Evolutionary conservation across 306 rosid genomes (phyloP).

Genomic region (Dalbergia cochinchinensis): DNA sequence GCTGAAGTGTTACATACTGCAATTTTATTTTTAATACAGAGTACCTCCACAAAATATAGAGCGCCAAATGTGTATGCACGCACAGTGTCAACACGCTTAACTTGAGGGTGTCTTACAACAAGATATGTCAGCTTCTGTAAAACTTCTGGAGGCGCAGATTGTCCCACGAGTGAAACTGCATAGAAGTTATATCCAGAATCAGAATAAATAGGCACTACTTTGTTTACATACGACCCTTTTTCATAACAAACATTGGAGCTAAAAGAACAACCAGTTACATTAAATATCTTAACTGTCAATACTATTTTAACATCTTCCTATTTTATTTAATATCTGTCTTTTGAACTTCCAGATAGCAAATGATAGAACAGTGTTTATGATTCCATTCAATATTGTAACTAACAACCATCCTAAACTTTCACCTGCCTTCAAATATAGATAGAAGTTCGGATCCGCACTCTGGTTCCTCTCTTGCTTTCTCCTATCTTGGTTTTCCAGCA

Average conservation of each 20-base stretch:
- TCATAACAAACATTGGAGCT: slow-evolving; percentile 18
- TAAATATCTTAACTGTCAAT: not conserved
- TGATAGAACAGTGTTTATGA: not conserved
- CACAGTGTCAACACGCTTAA: slow-evolving; percentile 90
- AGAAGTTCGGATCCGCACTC: not conserved
- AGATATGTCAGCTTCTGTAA: slow-evolving; percentile 89
- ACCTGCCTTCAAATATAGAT: not conserved
- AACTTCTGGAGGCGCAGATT: slow-evolving; percentile 94
- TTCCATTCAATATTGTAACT: slow-evolving; percentile 18
- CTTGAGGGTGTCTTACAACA: slow-evolving; percentile 69
- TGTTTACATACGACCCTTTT: not conserved
- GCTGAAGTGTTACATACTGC: not conserved
- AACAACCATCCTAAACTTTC: slow-evolving; percentile 11
- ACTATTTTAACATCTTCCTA: not conserved
- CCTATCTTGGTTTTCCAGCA: not conserved
- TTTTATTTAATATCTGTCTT: not conserved
- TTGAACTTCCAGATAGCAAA: not conserved
- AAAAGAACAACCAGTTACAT: slow-evolving; percentile 18
- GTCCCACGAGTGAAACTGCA: slow-evolving; percentile 89
- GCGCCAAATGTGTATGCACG: slow-evolving; percentile 98
- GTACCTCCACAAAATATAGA: slow-evolving; percentile 96
- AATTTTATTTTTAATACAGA: slow-evolving; percentile 17
- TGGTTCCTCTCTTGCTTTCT: slow-evolving; percentile 25
- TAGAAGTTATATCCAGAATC: slow-evolving; percentile 12
- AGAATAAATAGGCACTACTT: slow-evolving; percentile 1